Conservation (phyloP, 1,284 basidiomycete species). For the Tylopilus sp. region DNA sequence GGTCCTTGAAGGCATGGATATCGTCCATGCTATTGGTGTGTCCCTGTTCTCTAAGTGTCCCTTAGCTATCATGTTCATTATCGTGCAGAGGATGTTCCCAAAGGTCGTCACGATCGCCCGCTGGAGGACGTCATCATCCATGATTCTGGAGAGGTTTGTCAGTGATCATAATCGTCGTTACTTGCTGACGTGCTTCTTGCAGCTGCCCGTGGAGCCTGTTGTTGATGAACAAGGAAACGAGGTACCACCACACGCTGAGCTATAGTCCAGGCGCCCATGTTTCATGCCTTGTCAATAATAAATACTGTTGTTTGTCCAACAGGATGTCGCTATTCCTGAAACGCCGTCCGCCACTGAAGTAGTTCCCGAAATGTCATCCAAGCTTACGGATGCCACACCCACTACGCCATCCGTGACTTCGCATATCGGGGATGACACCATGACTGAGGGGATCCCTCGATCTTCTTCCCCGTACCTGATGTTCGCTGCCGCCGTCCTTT, state of each 20-base stretch:
- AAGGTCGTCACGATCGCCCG: conserved; percentile 69
- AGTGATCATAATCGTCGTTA: not conserved
- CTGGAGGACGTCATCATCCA: conserved; percentile 69
- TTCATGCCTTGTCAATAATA: conserved; percentile 50
- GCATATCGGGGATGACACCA: conserved; percentile 4
- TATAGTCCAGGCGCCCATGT: conserved; percentile 55
- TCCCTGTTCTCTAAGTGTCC: not conserved
- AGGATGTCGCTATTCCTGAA: conserved; percentile 29
- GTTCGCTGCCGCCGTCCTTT: conserved; percentile 42
- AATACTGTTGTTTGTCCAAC: conserved; percentile 35
- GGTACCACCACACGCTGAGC: conserved; percentile 91
- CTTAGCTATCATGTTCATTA: conserved; percentile 14
- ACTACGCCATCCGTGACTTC: not conserved
- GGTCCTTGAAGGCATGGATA: conserved; percentile 87
- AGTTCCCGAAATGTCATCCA: conserved; percentile 5
- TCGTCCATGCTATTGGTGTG: conserved; percentile 72
- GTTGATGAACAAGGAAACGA: conserved; percentile 70
- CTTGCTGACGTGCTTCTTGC: conserved; percentile 9
- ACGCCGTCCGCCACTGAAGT: conserved; percentile 13
- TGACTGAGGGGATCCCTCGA: conserved; percentile 20
- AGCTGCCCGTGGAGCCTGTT: conserved; percentile 63
- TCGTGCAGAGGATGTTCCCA: conserved; percentile 66
- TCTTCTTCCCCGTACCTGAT: conserved; percentile 32
- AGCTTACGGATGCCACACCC: conserved; percentile 1
- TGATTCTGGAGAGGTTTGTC: conserved; percentile 76